phyloP scores from a whole-genome alignment of 371 early-diverging fungal genomes.

The Haplosporangium sp. region DNA sequence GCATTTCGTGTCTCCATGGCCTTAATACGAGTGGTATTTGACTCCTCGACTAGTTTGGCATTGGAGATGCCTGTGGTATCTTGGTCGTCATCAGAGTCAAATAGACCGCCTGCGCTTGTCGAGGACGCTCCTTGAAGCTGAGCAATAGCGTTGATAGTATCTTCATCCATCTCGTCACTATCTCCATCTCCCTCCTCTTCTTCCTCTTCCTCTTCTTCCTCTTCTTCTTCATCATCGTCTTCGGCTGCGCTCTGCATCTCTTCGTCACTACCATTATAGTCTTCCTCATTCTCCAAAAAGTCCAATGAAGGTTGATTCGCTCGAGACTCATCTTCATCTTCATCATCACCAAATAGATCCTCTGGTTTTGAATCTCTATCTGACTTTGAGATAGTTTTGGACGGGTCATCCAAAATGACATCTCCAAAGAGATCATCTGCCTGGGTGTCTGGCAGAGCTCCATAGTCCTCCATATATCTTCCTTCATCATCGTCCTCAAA shows the following conservation, averaged over 20 bases:
- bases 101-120: slow-evolving; percentile 33
- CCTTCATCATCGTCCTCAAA: slow-evolving; percentile 26
- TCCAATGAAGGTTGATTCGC: slow-evolving; percentile 18
- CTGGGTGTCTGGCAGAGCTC: slow-evolving; percentile 29
- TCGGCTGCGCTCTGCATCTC: slow-evolving; percentile 17
- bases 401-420: slow-evolving; percentile 8
- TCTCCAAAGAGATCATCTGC: slow-evolving; percentile 48
- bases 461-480: slow-evolving; percentile 36
- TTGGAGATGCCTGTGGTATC: slow-evolving; percentile 17
- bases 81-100: slow-evolving; percentile 48
- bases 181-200: slow-evolving; percentile 17
- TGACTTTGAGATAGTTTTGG: slow-evolving; percentile 8
- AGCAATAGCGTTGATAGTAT: slow-evolving; percentile 36
- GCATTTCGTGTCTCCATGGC: slow-evolving; percentile 41
- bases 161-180: slow-evolving; percentile 41
- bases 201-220: slow-evolving; percentile 20
- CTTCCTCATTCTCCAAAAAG: slow-evolving; percentile 36
- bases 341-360: slow-evolving; percentile 49
- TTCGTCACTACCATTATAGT: slow-evolving; percentile 20
- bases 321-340: slow-evolving; percentile 16
- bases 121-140: slow-evolving; percentile 32
- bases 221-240: slow-evolving; percentile 23
- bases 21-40: slow-evolving; percentile 42
- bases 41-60: slow-evolving; percentile 36
- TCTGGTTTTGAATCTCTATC: slow-evolving; percentile 39